phyloP scores from a whole-genome alignment of 805 yeast genomes.

The Hanseniaspora nectarophila region DNA sequence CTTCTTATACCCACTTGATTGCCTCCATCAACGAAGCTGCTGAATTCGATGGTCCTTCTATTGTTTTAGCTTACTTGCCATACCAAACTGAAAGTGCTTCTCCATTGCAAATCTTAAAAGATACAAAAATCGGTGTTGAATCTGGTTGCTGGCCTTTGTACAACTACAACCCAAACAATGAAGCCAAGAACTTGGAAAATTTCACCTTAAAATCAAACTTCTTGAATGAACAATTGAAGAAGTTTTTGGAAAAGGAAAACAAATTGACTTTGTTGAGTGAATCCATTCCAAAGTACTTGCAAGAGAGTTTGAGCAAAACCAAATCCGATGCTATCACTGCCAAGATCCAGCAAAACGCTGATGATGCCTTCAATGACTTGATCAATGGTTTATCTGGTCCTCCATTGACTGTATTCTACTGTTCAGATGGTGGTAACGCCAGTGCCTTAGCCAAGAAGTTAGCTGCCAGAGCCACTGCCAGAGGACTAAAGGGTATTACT shows the following conservation, averaged over 20 bases:
- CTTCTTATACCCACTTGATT: constrained; percentile 84
- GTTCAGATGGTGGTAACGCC: constrained; percentile 88
- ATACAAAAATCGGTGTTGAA: constrained; percentile 81
- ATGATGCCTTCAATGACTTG: constrained; percentile 61
- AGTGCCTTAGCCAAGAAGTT: constrained; percentile 68
- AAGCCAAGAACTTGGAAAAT: constrained; percentile 34
- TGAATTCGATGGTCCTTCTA: constrained; percentile 76
- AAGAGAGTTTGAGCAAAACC: constrained; percentile 58
- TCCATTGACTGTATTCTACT: constrained; percentile 73
- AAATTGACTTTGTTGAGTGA: constrained; percentile 63
- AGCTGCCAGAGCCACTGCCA: constrained; percentile 62
- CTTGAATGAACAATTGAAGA: constrained; percentile 61
- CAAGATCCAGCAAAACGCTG: constrained; percentile 55
- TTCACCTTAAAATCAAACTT: constrained; percentile 79
- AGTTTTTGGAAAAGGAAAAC: constrained; percentile 82
- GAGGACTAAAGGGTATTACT: constrained; percentile 50
- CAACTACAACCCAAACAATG: constrained; percentile 60
- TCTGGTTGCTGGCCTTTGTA: constrained; percentile 95
- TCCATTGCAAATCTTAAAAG: constrained; percentile 65
- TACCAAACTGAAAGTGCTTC: constrained; percentile 50
- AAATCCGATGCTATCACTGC: constrained; percentile 48
- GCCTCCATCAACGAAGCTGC: constrained; percentile 88
- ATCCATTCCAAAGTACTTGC: constrained; percentile 44
- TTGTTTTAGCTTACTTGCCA: constrained; percentile 84
- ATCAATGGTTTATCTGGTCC: constrained; percentile 87